These are phyloP conservation scores for Rhizoclosmatium sp. DNA, from an alignment of 192 early-diverging fungal genomes.

Conservation along the genomic window DNA sequence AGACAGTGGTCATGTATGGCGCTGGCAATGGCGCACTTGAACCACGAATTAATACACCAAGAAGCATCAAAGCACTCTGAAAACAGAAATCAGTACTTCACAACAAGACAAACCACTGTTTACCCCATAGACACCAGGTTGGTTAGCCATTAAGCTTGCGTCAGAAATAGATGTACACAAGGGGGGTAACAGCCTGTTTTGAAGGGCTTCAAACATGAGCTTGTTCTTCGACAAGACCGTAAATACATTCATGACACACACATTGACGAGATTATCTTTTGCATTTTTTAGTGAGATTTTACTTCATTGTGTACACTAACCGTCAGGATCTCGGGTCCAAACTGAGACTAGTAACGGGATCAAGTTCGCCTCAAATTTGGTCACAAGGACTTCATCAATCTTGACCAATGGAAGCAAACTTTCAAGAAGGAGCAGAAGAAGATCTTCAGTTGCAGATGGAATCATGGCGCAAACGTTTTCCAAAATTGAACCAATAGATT, in stretches of 20 bases:
- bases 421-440: conserved; percentile 72
- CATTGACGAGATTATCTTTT: conserved; percentile 30
- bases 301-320: conserved; percentile 29
- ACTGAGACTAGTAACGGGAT: conserved; percentile 76
- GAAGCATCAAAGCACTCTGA: conserved; percentile 74
- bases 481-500: conserved; percentile 68
- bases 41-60: conserved; percentile 74
- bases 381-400: conserved; percentile 75
- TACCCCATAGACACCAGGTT: conserved; percentile 50
- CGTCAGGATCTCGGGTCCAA: conserved; percentile 80
- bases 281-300: neutral
- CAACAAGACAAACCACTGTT: neutral
- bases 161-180: conserved; percentile 64
- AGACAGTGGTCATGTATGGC: conserved; percentile 62
- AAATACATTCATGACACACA: conserved; percentile 35
- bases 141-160: conserved; percentile 27
- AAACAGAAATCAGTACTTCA: neutral
- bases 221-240: conserved; percentile 23
- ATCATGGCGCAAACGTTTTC: conserved; percentile 66
- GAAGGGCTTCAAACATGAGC: conserved; percentile 69
- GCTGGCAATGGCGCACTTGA: conserved; percentile 77
- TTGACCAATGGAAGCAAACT: conserved; percentile 68
- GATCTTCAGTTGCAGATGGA: conserved; percentile 69
- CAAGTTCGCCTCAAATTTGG: conserved; percentile 75
- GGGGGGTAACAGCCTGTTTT: conserved; percentile 76